Evolutionary conservation across 2,329 filamentous ascomycete species (phyloP), one percentile per base, ranked within the genome.

Genomic region (Zasmidium citrigriseum): DNA sequence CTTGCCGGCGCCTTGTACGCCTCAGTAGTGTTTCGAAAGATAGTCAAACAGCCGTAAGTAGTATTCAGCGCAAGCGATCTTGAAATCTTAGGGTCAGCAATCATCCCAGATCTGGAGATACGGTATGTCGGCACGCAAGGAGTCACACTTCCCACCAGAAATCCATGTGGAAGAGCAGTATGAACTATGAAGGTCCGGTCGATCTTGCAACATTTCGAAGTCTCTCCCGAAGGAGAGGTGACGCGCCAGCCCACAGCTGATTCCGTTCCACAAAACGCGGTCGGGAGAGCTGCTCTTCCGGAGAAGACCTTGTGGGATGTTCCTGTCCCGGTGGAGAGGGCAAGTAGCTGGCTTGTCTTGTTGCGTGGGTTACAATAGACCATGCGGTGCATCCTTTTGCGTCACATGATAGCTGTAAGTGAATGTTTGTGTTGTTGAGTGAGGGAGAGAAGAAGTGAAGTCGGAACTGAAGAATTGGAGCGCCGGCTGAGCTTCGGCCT

Each of bases 101-200:
- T n/a, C n/a, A n/a, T n/a, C n/a, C n/a, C 44, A 46, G 20, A 10
- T 25, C 23, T 47, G 4, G 20, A 11, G 9, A 21, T 4, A 16
- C 9, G 12, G 47, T 49, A 64, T 69, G 67, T 70, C 59, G 67
- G 67, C 57, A 64, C 65, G 63, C 68, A 66, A 65, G 67, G 68
- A 70, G 68, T 66, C 68, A 69, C 66, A 68, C 64, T 63, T 66
- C 63, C 66, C 63, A 68, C 45, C 45, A 46, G 55, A 54, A 38
- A 55, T 60, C 58, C 44, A 20, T 23, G 29, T 58, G 56, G 50
- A 62, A 38, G 58, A 60, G 51, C 50, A 65, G 66, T 68, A 64
- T 69, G 68, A 66, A 70, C 68, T 70, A 70, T 70, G 68, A 70
- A 68, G 68, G 68, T 68, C 68, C 68, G 61, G 53, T 68, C 59